Percentiles rank a stretch among this genome's conserved stretches.
These are phyloP conservation scores for Calonectria naviculata DNA, from an alignment of 2,329 filamentous ascomycete species.

Conservation along the genomic window DNA sequence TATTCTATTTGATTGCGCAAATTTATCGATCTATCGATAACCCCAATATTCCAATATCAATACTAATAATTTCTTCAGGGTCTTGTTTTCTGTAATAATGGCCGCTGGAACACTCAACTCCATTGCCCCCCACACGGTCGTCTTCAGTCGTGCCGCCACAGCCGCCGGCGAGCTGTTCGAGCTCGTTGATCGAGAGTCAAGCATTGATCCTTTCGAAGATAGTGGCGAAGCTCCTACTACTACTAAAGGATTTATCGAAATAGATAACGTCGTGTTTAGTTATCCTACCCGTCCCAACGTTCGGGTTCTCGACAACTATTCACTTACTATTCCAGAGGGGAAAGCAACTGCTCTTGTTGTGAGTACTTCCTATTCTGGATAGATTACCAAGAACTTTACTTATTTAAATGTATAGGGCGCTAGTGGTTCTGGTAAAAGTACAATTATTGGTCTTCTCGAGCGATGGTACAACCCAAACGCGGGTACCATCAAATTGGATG, in stretches of 20 bases:
- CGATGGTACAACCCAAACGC: conserved; percentile 47
- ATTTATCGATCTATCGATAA: too few relatives aligned
- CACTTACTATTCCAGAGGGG: conserved; percentile 52
- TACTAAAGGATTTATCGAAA: conserved; percentile 43
- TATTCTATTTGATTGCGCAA: too few relatives aligned
- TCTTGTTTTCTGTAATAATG: conserved; percentile 53
- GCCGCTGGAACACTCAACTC: conserved; percentile 48
- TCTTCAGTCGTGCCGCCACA: conserved; percentile 50
- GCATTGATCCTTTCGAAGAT: conserved; percentile 46
- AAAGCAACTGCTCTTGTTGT: conserved; percentile 54
- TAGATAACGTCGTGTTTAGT: conserved; percentile 51
- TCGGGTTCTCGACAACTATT: conserved; percentile 52
- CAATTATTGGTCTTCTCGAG: conserved; percentile 50
- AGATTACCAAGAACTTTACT: background rate
- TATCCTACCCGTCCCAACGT: conserved; percentile 55
- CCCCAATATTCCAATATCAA: background rate
- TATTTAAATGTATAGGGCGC: background rate
- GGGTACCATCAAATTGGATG: conserved; percentile 47
- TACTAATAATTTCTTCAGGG: conserved; percentile 31
- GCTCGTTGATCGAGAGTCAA: conserved; percentile 50
- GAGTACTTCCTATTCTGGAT: conserved; percentile 17
- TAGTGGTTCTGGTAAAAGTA: conserved; percentile 47
- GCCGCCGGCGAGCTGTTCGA: conserved; percentile 48
- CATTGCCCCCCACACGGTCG: conserved; percentile 49
- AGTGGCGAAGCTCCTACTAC: conserved; percentile 39